Percentiles rank a stretch among this genome's conserved stretches.
Evolutionary conservation across 2,329 filamentous ascomycete species (phyloP).

Genomic region (Talaromyces sp.): DNA sequence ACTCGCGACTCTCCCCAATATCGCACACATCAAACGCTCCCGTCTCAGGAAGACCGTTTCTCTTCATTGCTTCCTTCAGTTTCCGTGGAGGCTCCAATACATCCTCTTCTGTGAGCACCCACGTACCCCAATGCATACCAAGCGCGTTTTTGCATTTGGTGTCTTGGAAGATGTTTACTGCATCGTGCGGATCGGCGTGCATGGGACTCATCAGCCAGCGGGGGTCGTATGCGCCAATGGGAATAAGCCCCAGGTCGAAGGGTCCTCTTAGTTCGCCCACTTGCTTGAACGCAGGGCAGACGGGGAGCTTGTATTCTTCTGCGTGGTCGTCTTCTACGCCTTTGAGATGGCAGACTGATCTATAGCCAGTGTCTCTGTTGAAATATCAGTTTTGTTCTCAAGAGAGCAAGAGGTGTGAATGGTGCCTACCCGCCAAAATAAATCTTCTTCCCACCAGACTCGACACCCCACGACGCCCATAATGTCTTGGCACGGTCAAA

Average conservation of each 20-base stretch:
- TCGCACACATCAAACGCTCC: slow-evolving; percentile 79
- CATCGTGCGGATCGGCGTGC: slow-evolving; percentile 83
- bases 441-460: slow-evolving; percentile 70
- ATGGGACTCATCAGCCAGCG: slow-evolving; percentile 68
- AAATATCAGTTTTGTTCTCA: slow-evolving; percentile 22
- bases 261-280: slow-evolving; percentile 77
- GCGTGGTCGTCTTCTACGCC: slow-evolving; percentile 68
- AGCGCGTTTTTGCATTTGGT: slow-evolving; percentile 74
- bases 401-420: neutral
- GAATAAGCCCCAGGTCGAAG: slow-evolving; percentile 87
- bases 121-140: slow-evolving; percentile 89
- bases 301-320: slow-evolving; percentile 63
- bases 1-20: slow-evolving; percentile 79
- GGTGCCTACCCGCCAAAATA: slow-evolving; percentile 67
- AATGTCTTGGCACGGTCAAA: slow-evolving; percentile 74
- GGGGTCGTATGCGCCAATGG: slow-evolving; percentile 79
- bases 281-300: slow-evolving; percentile 79
- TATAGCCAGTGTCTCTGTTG: slow-evolving; percentile 81
- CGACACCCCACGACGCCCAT: slow-evolving; percentile 83
- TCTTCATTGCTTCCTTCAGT: slow-evolving; percentile 67
- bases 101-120: slow-evolving; percentile 81
- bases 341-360: slow-evolving; percentile 66
- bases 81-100: slow-evolving; percentile 75
- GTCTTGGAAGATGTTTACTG: slow-evolving; percentile 84
- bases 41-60: slow-evolving; percentile 63